Conservation (phyloP, 768 basidiomycete genomes). For the Lactifluus piperatus region DNA sequence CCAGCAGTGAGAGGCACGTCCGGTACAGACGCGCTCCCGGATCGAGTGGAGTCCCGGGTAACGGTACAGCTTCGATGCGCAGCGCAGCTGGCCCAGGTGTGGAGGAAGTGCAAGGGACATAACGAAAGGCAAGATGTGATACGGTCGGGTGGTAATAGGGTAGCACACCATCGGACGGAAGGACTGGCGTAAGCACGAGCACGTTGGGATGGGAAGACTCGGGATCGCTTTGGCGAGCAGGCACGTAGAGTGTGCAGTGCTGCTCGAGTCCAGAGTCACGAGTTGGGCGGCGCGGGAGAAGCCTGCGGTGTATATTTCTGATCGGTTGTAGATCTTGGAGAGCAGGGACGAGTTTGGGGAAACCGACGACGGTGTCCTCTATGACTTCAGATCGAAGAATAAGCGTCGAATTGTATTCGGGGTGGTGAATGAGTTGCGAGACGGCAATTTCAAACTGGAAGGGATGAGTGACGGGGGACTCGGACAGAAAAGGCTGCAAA, state of each 20-base stretch:
- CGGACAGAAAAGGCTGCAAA: no score
- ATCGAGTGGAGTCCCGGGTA: constrained; percentile 39
- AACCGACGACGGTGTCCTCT: constrained; percentile 28
- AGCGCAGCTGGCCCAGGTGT: constrained; percentile 30
- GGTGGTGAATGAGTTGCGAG: constrained; percentile 72
- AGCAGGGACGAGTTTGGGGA: constrained; percentile 27
- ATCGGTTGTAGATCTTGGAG: constrained; percentile 34
- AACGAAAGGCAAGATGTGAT: constrained; percentile 73
- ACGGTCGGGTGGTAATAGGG: constrained; percentile 93
- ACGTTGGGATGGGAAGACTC: constrained; percentile 22
- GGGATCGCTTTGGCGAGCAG: constrained; percentile 14
- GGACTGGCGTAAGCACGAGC: constrained; percentile 54
- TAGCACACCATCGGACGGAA: constrained; percentile 36
- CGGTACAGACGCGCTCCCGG: constrained; percentile 62
- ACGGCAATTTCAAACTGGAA: constrained; percentile 67
- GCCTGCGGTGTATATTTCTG: constrained; percentile 52
- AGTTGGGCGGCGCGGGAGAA: constrained; percentile 72
- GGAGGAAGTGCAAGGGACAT: constrained; percentile 31
- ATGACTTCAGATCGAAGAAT: constrained; percentile 78
- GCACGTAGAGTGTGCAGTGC: constrained; percentile 61
- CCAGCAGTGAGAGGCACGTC: constrained; percentile 72
- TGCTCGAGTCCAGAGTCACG: constrained; percentile 74
- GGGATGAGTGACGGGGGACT: neutral
- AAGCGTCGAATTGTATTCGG: constrained; percentile 87
- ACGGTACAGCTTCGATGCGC: constrained; percentile 51